Percentiles rank a stretch among this genome's conserved stretches.
Evolutionary conservation across 139 green algal genomes (phyloP).

Genomic region (Chlorella sp.): DNA sequence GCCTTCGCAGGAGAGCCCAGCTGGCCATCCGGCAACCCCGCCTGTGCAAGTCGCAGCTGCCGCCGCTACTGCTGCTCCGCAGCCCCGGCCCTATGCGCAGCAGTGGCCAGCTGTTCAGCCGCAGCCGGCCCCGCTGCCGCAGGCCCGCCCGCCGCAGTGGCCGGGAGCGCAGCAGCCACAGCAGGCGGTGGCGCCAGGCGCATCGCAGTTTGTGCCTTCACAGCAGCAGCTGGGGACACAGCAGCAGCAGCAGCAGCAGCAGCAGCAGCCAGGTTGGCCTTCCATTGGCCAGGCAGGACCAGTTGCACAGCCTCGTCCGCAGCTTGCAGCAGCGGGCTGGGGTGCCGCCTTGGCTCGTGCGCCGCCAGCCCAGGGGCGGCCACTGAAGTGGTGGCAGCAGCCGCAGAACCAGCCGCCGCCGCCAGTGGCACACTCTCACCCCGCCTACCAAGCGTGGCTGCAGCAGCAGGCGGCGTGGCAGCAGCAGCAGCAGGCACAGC

Average conservation of each 20-base stretch:
- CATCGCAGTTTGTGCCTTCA: not conserved
- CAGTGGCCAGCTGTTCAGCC: no score
- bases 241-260: not conserved
- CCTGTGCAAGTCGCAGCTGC: no score
- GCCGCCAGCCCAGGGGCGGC: not conserved
- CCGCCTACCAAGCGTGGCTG: not conserved
- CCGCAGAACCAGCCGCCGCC: not conserved
- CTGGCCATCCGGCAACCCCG: no score
- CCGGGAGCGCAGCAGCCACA: no score
- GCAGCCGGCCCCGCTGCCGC: no score
- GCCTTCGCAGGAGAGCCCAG: no score
- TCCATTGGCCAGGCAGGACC: not conserved
- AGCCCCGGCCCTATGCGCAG: no score
- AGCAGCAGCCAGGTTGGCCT: not conserved
- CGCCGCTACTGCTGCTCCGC: no score
- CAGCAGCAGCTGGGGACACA: not conserved
- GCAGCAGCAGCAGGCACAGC: conserved; percentile 3
- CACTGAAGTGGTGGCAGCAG: not conserved
- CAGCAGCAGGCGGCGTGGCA: not conserved
- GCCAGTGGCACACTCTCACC: not conserved
- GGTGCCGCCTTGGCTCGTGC: not conserved
- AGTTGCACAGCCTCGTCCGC: not conserved
- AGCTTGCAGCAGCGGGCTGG: not conserved
- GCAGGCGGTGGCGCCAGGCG: no score
- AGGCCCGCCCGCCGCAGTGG: no score